Evolutionary conservation across 768 basidiomycete species (phyloP), one percentile per base, ranked within the genome.

Genomic region (Rossbeevera mucosa): DNA sequence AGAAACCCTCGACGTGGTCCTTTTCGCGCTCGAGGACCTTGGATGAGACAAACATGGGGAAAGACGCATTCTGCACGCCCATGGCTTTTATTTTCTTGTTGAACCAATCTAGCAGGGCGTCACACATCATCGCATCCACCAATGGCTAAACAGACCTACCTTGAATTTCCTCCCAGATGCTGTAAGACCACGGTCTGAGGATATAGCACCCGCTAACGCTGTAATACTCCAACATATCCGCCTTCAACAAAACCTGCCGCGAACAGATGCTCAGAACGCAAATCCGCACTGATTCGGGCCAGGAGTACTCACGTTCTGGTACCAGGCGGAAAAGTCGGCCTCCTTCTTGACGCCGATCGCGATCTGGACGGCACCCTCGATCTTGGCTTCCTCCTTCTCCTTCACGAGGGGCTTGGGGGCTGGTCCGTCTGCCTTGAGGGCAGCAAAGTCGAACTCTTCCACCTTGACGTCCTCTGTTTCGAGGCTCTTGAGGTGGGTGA

Each of bases 141-240:
- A 25, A 29, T 7, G 13, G 13, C 28, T 16, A 12, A 44, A 8
- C 11, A 18, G 7, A 66, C 80, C 20, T 58, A 91, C 92, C 78
- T 74, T 96, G 94, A 54, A 99, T 97, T 53, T 80, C 80, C 68
- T 98, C 93, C 96, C 96, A 98, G 64, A 99, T 93, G 59, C 85
- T 85, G 72, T 90, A 98, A 1, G 93, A 94, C 91, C 93, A 94
- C 1, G 96, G 96, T 66, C 91, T 93, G 53, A 99, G 85, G 69
- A 98, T 96, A 72, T 99, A 99, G 67, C 96, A 99, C 14, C 96
- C 96, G 55, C 91, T 94, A 68, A 99, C 93, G 70, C 84, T 94
- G 76, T 99, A 98, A 72, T 98, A 99, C 63, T 99, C 96, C 48
- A 99, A 72, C 96, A 99, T 99, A 59, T 99, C 94, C 5, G 94